Conservation (phyloP, 306 rosid genomes). For the Cucumis sativus region DNA sequence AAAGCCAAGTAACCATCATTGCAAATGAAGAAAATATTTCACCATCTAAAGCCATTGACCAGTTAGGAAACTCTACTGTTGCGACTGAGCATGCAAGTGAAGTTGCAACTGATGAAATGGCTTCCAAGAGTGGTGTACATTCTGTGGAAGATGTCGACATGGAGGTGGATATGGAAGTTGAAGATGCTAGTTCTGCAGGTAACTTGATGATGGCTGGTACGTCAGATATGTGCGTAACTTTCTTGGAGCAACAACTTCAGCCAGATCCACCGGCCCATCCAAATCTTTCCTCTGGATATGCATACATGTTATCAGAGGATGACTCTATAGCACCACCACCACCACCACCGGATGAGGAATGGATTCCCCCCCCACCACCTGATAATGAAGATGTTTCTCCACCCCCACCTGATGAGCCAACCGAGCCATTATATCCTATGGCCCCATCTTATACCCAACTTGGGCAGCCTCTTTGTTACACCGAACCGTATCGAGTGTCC, state of each 20-base stretch:
- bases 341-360: constrained; percentile 90
- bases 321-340: constrained; percentile 52
- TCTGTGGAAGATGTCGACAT: constrained; percentile 75
- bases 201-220: constrained; percentile 8
- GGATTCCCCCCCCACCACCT: constrained; percentile 99
- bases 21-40: constrained; percentile 13
- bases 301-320: constrained; percentile 25
- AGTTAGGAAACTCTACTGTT: constrained; percentile 14
- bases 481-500: constrained; percentile 38
- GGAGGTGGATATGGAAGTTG: constrained; percentile 99
- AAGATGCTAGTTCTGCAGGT: constrained; percentile 45
- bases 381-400: constrained; percentile 78
- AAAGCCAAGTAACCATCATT: constrained; percentile 6
- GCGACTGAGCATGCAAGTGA: constrained; percentile 28
- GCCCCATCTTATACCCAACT: constrained; percentile 50
- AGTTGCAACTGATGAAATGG: constrained; percentile 25
- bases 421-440: constrained; percentile 29
- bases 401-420: constrained; percentile 82
- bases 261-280: constrained; percentile 15
- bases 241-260: constrained; percentile 25
- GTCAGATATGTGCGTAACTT: constrained; percentile 15
- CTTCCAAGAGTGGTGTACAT: constrained; percentile 19
- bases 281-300: constrained; percentile 15
- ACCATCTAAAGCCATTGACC: constrained; percentile 14
- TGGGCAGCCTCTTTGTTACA: constrained; percentile 43